Evolutionary conservation across 345 rosid species (phyloP), one percentile per base, ranked within the genome.

Genomic region (Linum lewisii): DNA sequence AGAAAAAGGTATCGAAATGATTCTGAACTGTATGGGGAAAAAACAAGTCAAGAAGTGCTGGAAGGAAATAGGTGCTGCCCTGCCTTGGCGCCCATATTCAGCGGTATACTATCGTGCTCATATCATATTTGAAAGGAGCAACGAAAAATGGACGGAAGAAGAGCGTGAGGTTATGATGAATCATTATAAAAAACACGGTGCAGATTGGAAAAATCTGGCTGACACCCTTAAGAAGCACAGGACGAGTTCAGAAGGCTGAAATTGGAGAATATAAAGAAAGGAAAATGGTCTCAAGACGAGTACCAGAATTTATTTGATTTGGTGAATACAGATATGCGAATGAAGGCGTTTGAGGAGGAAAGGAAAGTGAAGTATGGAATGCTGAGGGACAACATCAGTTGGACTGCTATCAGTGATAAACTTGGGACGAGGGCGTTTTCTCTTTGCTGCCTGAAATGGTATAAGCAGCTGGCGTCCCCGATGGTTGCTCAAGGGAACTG

Each of bases 251-350:
- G 88, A 21, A 82, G 90, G 69, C 53, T 65, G 54, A 81, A 72
- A 73, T 24, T 86, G 66, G 2, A 63, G 1, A 60, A 66, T 22
- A 26, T 0, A 60, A 85, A 77, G 1, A 82, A 44, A 59, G 95
- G 95, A 10, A 10, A 24, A 1, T 87, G 94, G 96, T 68, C 75
- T 53, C 90, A 81, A 55, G 82, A 77, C 0, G 96, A 88, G 82
- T 84, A 82, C 65, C 88, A 86, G 73, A 24, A 2, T 15, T 74
- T 88, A 15, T 88, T 82, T 65, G 92, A 86, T 65, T 71, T 77
- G 7, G 92, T 88, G 29, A 91, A 85, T 75, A 54, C 50, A 61
- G 88, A 91, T 72, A 51, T 91, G 56, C 73, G 68, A 13, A 63
- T 76, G 79, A 85, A 77, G 68, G 84, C 79, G 21, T 50, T 56